These are phyloP conservation scores for Cetradonia linearis DNA, from an alignment of 495 filamentous ascomycete genomes.

Conservation along the genomic window DNA sequence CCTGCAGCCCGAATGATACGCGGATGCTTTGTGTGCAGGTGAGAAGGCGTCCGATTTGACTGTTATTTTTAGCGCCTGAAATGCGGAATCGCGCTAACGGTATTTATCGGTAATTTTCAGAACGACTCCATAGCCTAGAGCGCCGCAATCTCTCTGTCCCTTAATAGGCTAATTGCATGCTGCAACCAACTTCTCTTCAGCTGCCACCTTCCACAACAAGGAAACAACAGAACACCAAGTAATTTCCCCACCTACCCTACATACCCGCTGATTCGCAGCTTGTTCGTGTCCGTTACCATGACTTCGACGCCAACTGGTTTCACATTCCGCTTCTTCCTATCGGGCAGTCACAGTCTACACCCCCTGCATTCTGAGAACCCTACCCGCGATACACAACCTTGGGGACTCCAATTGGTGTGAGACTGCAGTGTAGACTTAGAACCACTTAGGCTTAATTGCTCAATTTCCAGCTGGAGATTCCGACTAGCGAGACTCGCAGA, in stretches of 20 bases:
- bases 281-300: not conserved
- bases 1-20: not conserved
- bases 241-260: not conserved
- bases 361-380: not conserved
- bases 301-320: not conserved
- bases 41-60: not conserved
- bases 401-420: not conserved
- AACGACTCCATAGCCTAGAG: not conserved
- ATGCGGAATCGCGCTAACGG: constrained; percentile 11
- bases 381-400: constrained; percentile 8
- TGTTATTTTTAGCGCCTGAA: constrained; percentile 9
- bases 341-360: not conserved
- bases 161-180: too few relatives aligned
- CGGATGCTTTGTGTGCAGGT: too few relatives aligned
- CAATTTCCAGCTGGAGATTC: not conserved
- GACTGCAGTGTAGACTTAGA: not conserved
- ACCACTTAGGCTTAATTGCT: not conserved
- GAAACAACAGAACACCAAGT: not conserved
- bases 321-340: not conserved
- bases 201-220: not conserved
- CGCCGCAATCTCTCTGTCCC: too few relatives aligned
- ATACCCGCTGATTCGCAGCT: not conserved
- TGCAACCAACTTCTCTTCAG: too few relatives aligned
- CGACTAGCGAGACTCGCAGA: not conserved
- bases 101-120: constrained; percentile 12